Percentiles rank a stretch among this genome's conserved stretches.
Evolutionary conservation across 1,139 yeast genomes (phyloP).

Genomic region (Pichia sp.): DNA sequence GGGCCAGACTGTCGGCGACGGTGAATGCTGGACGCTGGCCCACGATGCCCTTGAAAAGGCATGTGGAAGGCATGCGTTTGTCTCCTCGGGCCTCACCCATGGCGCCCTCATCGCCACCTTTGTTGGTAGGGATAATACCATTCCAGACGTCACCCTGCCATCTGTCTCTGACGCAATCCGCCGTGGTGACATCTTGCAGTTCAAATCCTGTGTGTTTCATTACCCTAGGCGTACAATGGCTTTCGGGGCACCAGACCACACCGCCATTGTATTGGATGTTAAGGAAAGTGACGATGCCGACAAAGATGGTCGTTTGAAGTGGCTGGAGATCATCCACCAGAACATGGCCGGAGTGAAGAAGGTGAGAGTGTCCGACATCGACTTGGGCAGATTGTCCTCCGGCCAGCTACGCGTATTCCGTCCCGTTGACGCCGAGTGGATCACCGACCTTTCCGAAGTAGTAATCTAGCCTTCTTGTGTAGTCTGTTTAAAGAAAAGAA

Average conservation of each 20-base stretch:
- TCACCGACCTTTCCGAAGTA: constrained; percentile 36
- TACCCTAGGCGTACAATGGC: constrained; percentile 29
- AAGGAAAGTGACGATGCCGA: constrained; percentile 18
- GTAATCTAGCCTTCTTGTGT: constrained; percentile 16
- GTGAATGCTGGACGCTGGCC: constrained; percentile 81
- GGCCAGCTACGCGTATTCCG: constrained; percentile 54
- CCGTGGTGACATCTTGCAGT: constrained; percentile 47
- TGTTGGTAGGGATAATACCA: constrained; percentile 21
- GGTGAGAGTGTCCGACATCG: constrained; percentile 46
- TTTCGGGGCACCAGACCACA: constrained; percentile 65
- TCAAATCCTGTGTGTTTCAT: constrained; percentile 42
- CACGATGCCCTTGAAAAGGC: constrained; percentile 56
- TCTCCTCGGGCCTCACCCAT: constrained; percentile 50
- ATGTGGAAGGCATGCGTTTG: constrained; percentile 60
- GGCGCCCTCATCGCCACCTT: constrained; percentile 52
- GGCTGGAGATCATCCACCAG: constrained; percentile 52
- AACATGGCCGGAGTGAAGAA: constrained; percentile 49
- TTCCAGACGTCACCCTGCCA: constrained; percentile 27
- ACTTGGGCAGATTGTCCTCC: constrained; percentile 39
- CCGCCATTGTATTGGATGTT: constrained; percentile 49
- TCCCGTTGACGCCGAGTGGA: constrained; percentile 55
- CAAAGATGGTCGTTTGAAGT: constrained; percentile 26
- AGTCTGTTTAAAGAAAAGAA: not conserved
- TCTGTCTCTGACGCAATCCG: constrained; percentile 32
- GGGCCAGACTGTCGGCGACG: constrained; percentile 59